These are phyloP conservation scores for Cyberlindnera japonica DNA, from an alignment of 805 yeast genomes.

Conservation along the genomic window DNA sequence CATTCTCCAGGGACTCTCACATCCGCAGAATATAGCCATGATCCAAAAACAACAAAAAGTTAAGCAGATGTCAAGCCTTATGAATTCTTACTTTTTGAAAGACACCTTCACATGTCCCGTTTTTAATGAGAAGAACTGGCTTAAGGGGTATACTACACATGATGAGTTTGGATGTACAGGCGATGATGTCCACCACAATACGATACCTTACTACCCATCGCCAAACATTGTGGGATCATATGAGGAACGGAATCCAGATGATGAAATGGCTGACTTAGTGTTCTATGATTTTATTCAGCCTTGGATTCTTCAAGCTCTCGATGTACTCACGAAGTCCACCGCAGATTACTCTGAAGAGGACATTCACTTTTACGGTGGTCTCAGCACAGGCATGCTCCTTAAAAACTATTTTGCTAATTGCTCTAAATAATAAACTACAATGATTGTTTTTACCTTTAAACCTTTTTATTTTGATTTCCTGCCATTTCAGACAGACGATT, in stretches of 20 bases:
- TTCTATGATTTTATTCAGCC: conserved; percentile 73
- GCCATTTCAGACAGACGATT: conserved; percentile 9
- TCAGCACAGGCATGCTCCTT: conserved; percentile 42
- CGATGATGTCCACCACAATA: conserved; percentile 73
- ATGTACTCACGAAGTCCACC: conserved; percentile 20
- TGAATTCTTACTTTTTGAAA: background rate
- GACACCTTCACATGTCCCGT: conserved; percentile 11
- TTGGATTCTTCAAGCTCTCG: conserved; percentile 44
- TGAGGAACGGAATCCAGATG: conserved; percentile 25
- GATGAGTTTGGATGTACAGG: conserved; percentile 88
- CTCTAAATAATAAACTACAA: background rate
- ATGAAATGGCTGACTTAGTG: conserved; percentile 56
- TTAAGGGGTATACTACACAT: conserved; percentile 73
- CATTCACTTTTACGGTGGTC: conserved; percentile 37
- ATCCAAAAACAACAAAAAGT: background rate
- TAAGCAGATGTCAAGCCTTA: background rate
- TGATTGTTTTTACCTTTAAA: conserved; percentile 1
- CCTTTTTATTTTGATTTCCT: conserved; percentile 16
- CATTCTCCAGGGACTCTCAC: conserved; percentile 28
- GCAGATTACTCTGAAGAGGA: conserved; percentile 35
- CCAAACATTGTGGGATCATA: conserved; percentile 76
- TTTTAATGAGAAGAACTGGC: conserved; percentile 23
- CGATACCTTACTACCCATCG: conserved; percentile 53
- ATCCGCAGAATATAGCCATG: conserved; percentile 15
- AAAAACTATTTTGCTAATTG: conserved; percentile 35